phyloP scores from a whole-genome alignment of 257 asterid species.

The Solanum clarkiae region DNA sequence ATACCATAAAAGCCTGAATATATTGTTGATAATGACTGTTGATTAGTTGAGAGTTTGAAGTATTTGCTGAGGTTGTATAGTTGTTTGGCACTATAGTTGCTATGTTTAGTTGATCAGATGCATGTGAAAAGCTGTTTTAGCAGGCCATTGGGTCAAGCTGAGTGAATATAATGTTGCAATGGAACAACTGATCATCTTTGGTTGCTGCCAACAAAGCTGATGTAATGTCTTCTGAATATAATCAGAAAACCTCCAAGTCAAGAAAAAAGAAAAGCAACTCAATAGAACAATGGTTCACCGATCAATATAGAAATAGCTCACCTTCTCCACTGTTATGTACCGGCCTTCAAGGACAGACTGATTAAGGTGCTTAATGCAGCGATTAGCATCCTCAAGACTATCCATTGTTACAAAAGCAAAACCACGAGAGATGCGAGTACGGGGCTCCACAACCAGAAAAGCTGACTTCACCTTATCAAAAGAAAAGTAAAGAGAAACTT shows the following conservation, averaged over 20 bases:
- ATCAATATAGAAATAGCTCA: slow-evolving; percentile 21
- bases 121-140: slow-evolving; percentile 94
- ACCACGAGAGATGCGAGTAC: slow-evolving; percentile 90
- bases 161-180: slow-evolving; percentile 65
- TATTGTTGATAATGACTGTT: slow-evolving; percentile 88
- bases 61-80: slow-evolving; percentile 89
- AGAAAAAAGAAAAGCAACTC: slow-evolving; percentile 36
- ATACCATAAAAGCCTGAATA: slow-evolving; percentile 93
- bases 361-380: slow-evolving; percentile 84
- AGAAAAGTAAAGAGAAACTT: not conserved
- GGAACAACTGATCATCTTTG: slow-evolving; percentile 97
- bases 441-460: slow-evolving; percentile 75
- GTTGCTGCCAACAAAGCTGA: slow-evolving; percentile 96
- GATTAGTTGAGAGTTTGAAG: slow-evolving; percentile 93
- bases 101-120: slow-evolving; percentile 89
- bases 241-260: slow-evolving; percentile 93
- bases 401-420: slow-evolving; percentile 93
- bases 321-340: slow-evolving; percentile 46
- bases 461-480: slow-evolving; percentile 1
- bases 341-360: slow-evolving; percentile 95
- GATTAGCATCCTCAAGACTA: slow-evolving; percentile 64
- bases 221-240: slow-evolving; percentile 89
- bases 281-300: slow-evolving; percentile 22
- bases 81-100: slow-evolving; percentile 89
- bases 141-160: slow-evolving; percentile 54